Evolutionary conservation across 2,329 filamentous ascomycete genomes (phyloP).

Genomic region (Colletotrichum cuscutae): DNA sequence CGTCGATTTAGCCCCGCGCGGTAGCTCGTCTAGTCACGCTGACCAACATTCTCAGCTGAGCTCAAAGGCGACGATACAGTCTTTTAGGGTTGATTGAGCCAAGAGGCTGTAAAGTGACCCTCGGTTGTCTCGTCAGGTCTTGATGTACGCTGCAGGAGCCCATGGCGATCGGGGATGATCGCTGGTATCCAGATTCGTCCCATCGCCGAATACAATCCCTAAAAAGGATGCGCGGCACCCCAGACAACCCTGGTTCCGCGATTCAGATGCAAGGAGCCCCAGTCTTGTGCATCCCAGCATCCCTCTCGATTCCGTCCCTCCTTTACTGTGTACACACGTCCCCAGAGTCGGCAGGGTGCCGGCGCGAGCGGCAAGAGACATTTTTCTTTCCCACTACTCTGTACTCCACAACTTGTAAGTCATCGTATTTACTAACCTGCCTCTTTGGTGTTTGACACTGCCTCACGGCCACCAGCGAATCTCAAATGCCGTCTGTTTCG

Average conservation of each 20-base stretch:
- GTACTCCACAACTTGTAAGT: neutral
- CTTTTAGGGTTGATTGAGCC: neutral
- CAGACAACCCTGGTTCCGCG: constrained; percentile 2
- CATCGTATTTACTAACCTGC: neutral
- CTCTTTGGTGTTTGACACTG: neutral
- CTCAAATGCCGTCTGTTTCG: neutral
- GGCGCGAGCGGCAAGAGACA: neutral
- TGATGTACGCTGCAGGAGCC: neutral
- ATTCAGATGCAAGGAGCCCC: constrained; percentile 14
- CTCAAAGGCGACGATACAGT: neutral
- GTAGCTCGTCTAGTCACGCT: neutral
- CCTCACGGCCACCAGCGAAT: neutral
- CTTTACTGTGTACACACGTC: neutral
- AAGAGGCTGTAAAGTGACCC: neutral
- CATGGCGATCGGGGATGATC: constrained; percentile 15
- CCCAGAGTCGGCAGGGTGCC: constrained; percentile 24
- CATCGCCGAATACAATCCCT: neutral
- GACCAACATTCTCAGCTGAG: neutral
- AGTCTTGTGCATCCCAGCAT: neutral
- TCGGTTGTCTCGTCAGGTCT: neutral
- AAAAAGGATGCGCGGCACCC: neutral
- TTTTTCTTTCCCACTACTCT: neutral
- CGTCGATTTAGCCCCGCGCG: constrained; percentile 1
- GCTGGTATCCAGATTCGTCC: constrained; percentile 7
- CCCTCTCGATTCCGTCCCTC: neutral